phyloP scores from a whole-genome alignment of 2,329 filamentous ascomycete species.

The Rachicladosporium sp. region DNA sequence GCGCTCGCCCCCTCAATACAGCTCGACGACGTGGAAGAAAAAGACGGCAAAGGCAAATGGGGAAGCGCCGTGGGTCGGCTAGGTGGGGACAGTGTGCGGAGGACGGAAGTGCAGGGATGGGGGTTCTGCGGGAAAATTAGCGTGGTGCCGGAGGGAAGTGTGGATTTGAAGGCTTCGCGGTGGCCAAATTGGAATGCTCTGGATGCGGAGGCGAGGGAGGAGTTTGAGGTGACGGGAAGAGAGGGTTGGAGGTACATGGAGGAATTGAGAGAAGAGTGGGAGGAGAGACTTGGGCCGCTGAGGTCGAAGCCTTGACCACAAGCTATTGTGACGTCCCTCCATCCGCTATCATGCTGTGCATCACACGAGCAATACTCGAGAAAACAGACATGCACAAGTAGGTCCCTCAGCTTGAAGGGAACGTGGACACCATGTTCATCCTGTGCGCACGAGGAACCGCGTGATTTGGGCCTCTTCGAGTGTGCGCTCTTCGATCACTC shows the following conservation, averaged over 20 bases:
- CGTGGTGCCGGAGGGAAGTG: constrained; percentile 31
- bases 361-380: no score
- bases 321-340: no score
- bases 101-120: constrained; percentile 80
- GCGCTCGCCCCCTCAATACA: constrained; percentile 53
- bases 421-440: no score
- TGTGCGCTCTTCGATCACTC: no score
- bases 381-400: no score
- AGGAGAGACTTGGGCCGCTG: constrained; percentile 23
- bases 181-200: constrained; percentile 46
- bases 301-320: no score
- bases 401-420: no score
- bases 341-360: no score
- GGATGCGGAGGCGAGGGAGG: constrained; percentile 56
- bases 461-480: no score
- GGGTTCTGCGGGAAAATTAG: constrained; percentile 48
- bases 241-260: constrained; percentile 30
- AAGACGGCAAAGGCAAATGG: constrained; percentile 62
- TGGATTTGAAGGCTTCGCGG: constrained; percentile 40
- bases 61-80: constrained; percentile 55
- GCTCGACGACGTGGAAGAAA: constrained; percentile 43
- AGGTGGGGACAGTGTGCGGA: constrained; percentile 51
- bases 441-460: no score
- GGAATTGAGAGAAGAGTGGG: constrained; percentile 24
- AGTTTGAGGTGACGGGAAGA: constrained; percentile 54